Evolutionary conservation across 495 filamentous ascomycete genomes (phyloP), one percentile per base, ranked within the genome.

Genomic region (Neurospora sp.): DNA sequence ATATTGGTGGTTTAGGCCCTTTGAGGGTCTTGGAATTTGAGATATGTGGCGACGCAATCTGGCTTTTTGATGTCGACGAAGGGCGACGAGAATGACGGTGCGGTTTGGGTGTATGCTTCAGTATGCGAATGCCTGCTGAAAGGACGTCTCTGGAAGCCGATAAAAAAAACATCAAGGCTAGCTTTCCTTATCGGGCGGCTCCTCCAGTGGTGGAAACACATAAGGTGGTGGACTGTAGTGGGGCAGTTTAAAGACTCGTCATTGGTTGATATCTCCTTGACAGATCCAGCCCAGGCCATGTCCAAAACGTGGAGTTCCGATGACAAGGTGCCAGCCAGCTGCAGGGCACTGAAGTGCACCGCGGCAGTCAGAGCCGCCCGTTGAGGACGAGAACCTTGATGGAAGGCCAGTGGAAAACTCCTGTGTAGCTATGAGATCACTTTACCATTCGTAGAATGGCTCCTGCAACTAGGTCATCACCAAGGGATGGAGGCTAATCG

Each of bases 1-100:
- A 83, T 83, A 47, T 38, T 77, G 77, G 72, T 73, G 75, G 37
- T 41, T 73, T 71, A 71, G 75, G 75, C 78, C 77, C 78, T 79
- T 71, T 75, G 70, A 70, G 76, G 78, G 81, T 76, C 76, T 75
- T 82, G 27, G 14, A 42, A 41, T 3, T 59, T 44, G 20, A 45
- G 12, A 31, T 70, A 44, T 59, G 20, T 53, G 69, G 69, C 39
- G 16, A 44, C 27, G 69, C n/a, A 31, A 22, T 22, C 39, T 27
- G 69, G 53, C 27, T 35, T 65, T 35, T 35, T 2, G 53, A 37
- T 65, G 53, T 65, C 14, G 31, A 31, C 53, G 53, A 35, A 65
- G 53, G 53, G 27, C 53, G 53, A 65, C 27, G 53, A 35, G 53
- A 65, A 35, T 65, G 53, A 65, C 53, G 27, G 27, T 65, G 53